Conservation (phyloP, 805 yeast species). For the Kazachstania viticola region DNA sequence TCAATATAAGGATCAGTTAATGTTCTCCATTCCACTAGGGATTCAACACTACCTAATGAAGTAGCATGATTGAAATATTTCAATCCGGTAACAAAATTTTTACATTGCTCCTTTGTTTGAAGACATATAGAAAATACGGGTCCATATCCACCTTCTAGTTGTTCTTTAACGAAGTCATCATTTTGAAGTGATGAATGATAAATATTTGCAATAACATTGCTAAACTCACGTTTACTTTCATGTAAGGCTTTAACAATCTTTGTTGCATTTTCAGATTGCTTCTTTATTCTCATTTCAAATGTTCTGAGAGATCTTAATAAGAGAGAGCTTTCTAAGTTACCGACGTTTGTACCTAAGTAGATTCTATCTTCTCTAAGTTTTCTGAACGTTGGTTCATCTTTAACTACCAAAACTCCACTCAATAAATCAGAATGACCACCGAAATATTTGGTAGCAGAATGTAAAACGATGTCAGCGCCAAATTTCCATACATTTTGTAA, state of each 20-base stretch:
- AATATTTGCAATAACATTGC: slow-evolving; percentile 38
- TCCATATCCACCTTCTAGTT: slow-evolving; percentile 51
- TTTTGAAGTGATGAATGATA: slow-evolving; percentile 70
- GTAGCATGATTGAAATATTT: slow-evolving; percentile 82
- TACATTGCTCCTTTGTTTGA: slow-evolving; percentile 41
- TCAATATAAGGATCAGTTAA: slow-evolving; percentile 50
- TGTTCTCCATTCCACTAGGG: slow-evolving; percentile 84
- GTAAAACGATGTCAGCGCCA: slow-evolving; percentile 80
- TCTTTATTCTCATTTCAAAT: slow-evolving; percentile 54
- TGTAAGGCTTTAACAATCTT: slow-evolving; percentile 47
- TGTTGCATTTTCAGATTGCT: slow-evolving; percentile 54
- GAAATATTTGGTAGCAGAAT: slow-evolving; percentile 83
- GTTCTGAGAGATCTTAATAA: slow-evolving; percentile 74
- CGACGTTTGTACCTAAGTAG: slow-evolving; percentile 67
- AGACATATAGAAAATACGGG: slow-evolving; percentile 70
- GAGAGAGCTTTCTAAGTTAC: slow-evolving; percentile 64
- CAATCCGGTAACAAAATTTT: slow-evolving; percentile 48
- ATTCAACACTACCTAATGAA: slow-evolving; percentile 86
- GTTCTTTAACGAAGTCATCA: slow-evolving; percentile 54
- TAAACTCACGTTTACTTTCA: slow-evolving; percentile 36
- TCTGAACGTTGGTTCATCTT: slow-evolving; percentile 35
- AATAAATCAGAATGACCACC: slow-evolving; percentile 88
- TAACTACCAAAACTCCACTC: slow-evolving; percentile 70
- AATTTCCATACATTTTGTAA: slow-evolving; percentile 64
- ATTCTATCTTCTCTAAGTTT: slow-evolving; percentile 51